A percentile compares a stretch with the other conserved stretches of the same genome.
Evolutionary conservation across 2,329 filamentous ascomycete genomes (phyloP).

Genomic region (Talaromyces sp.): DNA sequence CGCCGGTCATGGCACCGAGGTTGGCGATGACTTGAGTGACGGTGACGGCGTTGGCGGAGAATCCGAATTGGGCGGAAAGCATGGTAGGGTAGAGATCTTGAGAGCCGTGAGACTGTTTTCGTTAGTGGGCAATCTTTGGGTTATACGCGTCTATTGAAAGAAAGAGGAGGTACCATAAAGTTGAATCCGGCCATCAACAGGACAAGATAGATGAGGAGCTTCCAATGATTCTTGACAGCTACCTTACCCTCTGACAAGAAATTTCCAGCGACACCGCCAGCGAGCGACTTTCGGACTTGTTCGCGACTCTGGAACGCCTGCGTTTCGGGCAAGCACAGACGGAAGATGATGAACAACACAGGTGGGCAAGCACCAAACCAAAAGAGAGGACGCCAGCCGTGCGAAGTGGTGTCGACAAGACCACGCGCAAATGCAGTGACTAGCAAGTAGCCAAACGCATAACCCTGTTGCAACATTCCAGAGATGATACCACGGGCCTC

Average conservation of each 20-base stretch:
- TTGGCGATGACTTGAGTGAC: slow-evolving; percentile 71
- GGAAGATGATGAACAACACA: slow-evolving; percentile 74
- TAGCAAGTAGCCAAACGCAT: slow-evolving; percentile 63
- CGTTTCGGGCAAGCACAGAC: slow-evolving; percentile 76
- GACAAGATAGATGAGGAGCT: slow-evolving; percentile 75
- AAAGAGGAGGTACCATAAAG: slow-evolving; percentile 60
- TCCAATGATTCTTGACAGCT: slow-evolving; percentile 75
- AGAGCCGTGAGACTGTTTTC: slow-evolving; percentile 62
- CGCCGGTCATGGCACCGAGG: slow-evolving; percentile 67
- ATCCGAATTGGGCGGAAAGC: slow-evolving; percentile 57
- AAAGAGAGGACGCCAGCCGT: slow-evolving; percentile 80
- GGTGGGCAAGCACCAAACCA: slow-evolving; percentile 86
- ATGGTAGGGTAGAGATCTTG: slow-evolving; percentile 64
- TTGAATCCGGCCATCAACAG: slow-evolving; percentile 89
- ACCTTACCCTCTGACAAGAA: slow-evolving; percentile 76
- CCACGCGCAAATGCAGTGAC: slow-evolving; percentile 53
- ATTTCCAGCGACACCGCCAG: slow-evolving; percentile 59
- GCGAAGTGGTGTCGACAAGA: slow-evolving; percentile 64
- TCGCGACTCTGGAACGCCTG: slow-evolving; percentile 66
- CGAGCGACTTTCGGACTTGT: slow-evolving; percentile 56
- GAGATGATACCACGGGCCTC: slow-evolving; percentile 59
- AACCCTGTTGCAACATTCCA: slow-evolving; percentile 62
- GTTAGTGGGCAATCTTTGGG: slow-evolving; percentile 14
- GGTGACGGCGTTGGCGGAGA: slow-evolving; percentile 58
- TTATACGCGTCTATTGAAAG: neutral